phyloP scores from a whole-genome alignment of 192 early-diverging fungal genomes.

The Entomortierella parvispora region DNA sequence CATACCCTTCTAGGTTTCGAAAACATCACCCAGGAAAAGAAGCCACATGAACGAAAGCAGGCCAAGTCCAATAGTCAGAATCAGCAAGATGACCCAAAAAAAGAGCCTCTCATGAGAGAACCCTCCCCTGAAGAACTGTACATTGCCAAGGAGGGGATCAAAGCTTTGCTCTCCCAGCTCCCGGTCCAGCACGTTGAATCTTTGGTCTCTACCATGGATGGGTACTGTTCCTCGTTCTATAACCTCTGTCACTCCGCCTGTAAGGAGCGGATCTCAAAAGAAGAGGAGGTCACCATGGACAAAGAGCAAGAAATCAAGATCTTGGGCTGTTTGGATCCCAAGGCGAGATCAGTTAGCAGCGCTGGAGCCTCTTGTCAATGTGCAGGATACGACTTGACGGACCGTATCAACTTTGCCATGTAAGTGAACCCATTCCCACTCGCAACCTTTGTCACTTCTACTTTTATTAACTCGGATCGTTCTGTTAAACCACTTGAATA shows the following conservation, averaged over 20 bases:
- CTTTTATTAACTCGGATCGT: background rate
- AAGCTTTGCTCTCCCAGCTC: constrained; percentile 3
- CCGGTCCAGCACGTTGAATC: constrained; percentile 23
- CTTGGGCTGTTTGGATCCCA: constrained; percentile 5
- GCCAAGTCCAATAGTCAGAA: background rate
- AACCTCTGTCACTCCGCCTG: constrained; percentile 17
- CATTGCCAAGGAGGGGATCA: background rate
- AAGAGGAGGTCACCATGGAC: background rate
- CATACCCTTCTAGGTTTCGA: too few species aligned
- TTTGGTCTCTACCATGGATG: constrained; percentile 18
- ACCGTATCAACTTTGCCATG: constrained; percentile 37
- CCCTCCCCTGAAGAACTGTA: constrained; percentile 2
- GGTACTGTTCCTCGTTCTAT: constrained; percentile 21
- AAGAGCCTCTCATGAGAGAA: constrained; percentile 1
- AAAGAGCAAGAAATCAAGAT: background rate
- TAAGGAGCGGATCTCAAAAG: background rate
- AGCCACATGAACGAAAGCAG: background rate
- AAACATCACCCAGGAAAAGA: background rate
- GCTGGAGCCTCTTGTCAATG: constrained; percentile 15
- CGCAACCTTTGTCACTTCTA: background rate
- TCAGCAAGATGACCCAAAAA: background rate
- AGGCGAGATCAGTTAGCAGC: background rate
- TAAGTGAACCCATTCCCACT: background rate
- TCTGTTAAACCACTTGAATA: background rate
- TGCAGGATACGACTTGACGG: constrained; percentile 11